These are phyloP conservation scores for Lasiodiplodia gonubiensis DNA, from an alignment of 2,329 filamentous ascomycete species.

Conservation along the genomic window DNA sequence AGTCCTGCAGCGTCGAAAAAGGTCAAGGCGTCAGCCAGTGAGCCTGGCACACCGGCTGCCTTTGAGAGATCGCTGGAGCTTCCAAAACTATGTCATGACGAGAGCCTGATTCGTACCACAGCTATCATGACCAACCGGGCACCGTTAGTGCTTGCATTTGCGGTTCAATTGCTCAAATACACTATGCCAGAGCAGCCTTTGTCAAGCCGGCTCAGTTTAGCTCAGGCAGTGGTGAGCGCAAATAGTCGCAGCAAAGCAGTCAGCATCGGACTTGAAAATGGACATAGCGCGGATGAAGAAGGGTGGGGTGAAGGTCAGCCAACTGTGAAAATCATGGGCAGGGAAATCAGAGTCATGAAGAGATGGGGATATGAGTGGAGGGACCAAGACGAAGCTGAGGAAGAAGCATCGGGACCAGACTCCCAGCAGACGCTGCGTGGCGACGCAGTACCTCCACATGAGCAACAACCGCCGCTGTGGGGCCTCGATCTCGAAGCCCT, in stretches of 20 bases:
- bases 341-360: constrained; percentile 76
- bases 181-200: constrained; percentile 86
- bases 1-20: constrained; percentile 47
- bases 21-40: constrained; percentile 38
- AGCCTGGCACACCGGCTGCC: constrained; percentile 56
- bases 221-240: constrained; percentile 81
- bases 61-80: constrained; percentile 68
- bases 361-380: constrained; percentile 74
- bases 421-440: constrained; percentile 35
- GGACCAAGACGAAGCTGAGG: constrained; percentile 13
- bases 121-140: constrained; percentile 77
- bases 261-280: constrained; percentile 72
- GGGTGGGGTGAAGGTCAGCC: constrained; percentile 79
- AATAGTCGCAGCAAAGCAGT: constrained; percentile 80
- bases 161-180: constrained; percentile 72
- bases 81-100: constrained; percentile 60
- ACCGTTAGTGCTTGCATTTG: constrained; percentile 81
- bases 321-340: constrained; percentile 71
- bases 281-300: constrained; percentile 69
- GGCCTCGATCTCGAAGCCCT: constrained; percentile 63
- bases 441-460: constrained; percentile 25
- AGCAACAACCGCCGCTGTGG: constrained; percentile 60
- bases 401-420: constrained; percentile 29
- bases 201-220: constrained; percentile 82
- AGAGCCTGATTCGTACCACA: constrained; percentile 64